Evolutionary conservation across 2,329 filamentous ascomycete genomes (phyloP).

Genomic region (Paracoccidioides lutzii): DNA sequence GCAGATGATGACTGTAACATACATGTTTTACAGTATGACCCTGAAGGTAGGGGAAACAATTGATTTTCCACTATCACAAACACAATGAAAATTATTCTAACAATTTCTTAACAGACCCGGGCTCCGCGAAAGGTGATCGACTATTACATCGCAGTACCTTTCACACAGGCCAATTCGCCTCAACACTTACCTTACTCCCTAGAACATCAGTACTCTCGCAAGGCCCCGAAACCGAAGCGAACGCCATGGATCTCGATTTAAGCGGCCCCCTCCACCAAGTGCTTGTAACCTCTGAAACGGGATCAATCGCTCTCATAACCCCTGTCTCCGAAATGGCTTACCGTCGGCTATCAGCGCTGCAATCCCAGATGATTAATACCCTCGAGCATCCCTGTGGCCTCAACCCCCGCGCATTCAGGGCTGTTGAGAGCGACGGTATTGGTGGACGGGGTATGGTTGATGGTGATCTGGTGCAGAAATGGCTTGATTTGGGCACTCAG

Average conservation of each 20-base stretch:
- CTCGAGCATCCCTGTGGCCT: constrained; percentile 66
- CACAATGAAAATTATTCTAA: neutral
- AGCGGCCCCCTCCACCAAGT: constrained; percentile 33
- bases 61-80: constrained; percentile 12
- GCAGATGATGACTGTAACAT: constrained; percentile 76
- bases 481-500: constrained; percentile 61
- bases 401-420: constrained; percentile 69
- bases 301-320: constrained; percentile 62
- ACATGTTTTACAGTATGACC: constrained; percentile 85
- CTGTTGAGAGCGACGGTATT: constrained; percentile 37
- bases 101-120: constrained; percentile 53
- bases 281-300: constrained; percentile 62
- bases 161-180: constrained; percentile 67
- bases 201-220: constrained; percentile 40
- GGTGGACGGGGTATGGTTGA: constrained; percentile 59
- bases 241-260: constrained; percentile 25
- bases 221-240: constrained; percentile 23
- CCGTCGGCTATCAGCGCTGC: constrained; percentile 66
- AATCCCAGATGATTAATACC: constrained; percentile 64
- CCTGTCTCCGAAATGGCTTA: constrained; percentile 70
- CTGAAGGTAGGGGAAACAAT: constrained; percentile 57
- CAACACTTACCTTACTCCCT: constrained; percentile 62
- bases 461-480: constrained; percentile 59
- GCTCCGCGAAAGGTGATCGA: constrained; percentile 77
- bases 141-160: constrained; percentile 82